phyloP scores from a whole-genome alignment of 805 yeast genomes.

The Allodekkera sacchari region DNA sequence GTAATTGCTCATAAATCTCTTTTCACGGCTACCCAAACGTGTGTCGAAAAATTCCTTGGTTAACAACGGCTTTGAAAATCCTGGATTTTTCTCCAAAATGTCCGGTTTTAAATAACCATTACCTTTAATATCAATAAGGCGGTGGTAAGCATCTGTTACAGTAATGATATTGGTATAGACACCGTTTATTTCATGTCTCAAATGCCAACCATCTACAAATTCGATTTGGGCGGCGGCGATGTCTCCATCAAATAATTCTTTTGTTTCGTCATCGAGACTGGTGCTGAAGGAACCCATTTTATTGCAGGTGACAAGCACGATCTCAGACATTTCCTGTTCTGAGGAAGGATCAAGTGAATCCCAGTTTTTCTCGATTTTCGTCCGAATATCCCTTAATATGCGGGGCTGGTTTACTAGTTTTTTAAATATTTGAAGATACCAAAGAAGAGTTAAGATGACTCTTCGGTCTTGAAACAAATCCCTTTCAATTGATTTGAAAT shows the following conservation, averaged over 20 bases:
- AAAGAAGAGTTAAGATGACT: conserved; percentile 19
- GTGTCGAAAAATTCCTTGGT: conserved; percentile 12
- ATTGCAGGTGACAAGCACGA: conserved; percentile 20
- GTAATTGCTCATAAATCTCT: conserved; percentile 18
- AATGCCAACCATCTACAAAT: conserved; percentile 26
- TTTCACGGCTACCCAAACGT: conserved; percentile 16
- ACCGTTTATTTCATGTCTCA: conserved; percentile 21
- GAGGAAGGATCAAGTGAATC: conserved; percentile 14
- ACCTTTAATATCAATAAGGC: conserved; percentile 16
- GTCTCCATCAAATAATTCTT: conserved; percentile 10
- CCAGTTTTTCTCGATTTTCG: conserved; percentile 4
- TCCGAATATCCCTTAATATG: conserved; percentile 9
- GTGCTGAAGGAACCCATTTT: conserved; percentile 15
- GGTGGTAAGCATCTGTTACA: conserved; percentile 14
- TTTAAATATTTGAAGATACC: conserved; percentile 23
- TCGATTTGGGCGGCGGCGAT: conserved; percentile 21
- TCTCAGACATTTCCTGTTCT: conserved; percentile 12
- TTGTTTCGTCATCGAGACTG: conserved; percentile 4
- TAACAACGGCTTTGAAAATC: conserved; percentile 14
- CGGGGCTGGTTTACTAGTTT: conserved; percentile 19
- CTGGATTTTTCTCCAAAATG: conserved; percentile 12
- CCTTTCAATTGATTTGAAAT: conserved; percentile 11
- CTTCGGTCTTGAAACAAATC: conserved; percentile 23
- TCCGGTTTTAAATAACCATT: conserved; percentile 16
- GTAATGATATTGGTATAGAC: conserved; percentile 21